Percentiles rank a stretch among this genome's conserved stretches.
Conservation (phyloP, 345 rosid genomes). For the Luvunga scandens region DNA sequence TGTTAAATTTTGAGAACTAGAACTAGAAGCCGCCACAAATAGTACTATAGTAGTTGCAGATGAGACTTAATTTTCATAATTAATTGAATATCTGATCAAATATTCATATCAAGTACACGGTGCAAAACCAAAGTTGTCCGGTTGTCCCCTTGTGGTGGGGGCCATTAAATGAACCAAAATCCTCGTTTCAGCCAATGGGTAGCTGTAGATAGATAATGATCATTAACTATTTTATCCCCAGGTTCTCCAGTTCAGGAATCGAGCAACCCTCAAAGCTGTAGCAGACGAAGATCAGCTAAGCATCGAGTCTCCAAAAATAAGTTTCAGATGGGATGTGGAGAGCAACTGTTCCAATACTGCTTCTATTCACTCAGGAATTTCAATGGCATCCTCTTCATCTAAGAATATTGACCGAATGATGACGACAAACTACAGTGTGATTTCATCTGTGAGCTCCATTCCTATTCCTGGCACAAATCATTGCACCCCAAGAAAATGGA, state of each 20-base stretch:
- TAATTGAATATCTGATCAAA: not conserved
- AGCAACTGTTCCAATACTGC: constrained; percentile 65
- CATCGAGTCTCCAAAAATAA: constrained; percentile 63
- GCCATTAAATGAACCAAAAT: no score
- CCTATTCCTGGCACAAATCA: constrained; percentile 27
- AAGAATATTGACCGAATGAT: constrained; percentile 19
- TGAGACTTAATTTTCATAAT: not conserved
- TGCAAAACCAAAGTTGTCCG: no score
- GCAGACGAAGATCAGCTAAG: constrained; percentile 46
- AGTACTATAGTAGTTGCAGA: not conserved
- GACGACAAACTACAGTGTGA: not conserved
- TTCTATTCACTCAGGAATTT: constrained; percentile 43
- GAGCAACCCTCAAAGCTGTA: constrained; percentile 45
- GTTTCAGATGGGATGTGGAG: constrained; percentile 77
- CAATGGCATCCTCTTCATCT: constrained; percentile 54
- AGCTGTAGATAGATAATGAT: no score
- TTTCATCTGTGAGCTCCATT: constrained; percentile 42
- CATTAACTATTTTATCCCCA: no score
- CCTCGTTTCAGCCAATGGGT: no score
- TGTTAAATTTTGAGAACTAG: not conserved
- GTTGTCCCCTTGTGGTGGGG: no score
- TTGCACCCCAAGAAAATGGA: constrained; percentile 44
- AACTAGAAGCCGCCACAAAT: not conserved
- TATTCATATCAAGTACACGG: not conserved
- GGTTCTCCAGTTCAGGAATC: constrained; percentile 36